Conservation (phyloP, 2,329 filamentous ascomycete species). For the Beauveria medogensis region DNA sequence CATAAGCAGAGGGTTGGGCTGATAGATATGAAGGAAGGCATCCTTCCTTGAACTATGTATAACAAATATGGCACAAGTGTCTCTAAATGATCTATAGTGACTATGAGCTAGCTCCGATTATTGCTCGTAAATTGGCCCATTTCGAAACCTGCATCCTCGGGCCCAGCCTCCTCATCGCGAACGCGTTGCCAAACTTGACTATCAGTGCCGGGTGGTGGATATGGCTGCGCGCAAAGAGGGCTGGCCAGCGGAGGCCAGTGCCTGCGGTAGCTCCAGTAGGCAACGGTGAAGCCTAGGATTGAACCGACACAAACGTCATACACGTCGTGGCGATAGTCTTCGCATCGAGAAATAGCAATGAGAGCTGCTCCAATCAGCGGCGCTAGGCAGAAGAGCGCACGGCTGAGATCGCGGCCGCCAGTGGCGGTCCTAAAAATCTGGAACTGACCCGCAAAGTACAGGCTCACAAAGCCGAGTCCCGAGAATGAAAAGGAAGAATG, state of each 20-base stretch:
- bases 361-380: conserved; percentile 56
- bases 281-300: conserved; percentile 49
- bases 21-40: conserved; percentile 7
- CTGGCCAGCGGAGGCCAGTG: conserved; percentile 53
- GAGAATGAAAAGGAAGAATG: conserved; percentile 74
- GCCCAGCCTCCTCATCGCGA: conserved; percentile 46
- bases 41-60: conserved; percentile 8
- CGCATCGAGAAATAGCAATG: conserved; percentile 60
- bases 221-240: conserved; percentile 47
- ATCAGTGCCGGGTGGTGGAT: conserved; percentile 37
- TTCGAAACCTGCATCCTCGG: conserved; percentile 32
- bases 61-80: conserved; percentile 10
- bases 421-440: conserved; percentile 43
- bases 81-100: background rate
- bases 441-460: conserved; percentile 62
- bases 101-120: background rate
- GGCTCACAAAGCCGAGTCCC: conserved; percentile 65
- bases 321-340: conserved; percentile 65
- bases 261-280: conserved; percentile 58
- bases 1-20: background rate
- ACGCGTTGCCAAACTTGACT: conserved; percentile 33
- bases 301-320: conserved; percentile 59
- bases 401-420: conserved; percentile 43
- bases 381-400: conserved; percentile 47
- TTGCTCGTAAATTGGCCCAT: conserved; percentile 16